These are phyloP conservation scores for Scheffersomyces titani DNA, from an alignment of 1,139 yeast genomes.

Conservation along the genomic window DNA sequence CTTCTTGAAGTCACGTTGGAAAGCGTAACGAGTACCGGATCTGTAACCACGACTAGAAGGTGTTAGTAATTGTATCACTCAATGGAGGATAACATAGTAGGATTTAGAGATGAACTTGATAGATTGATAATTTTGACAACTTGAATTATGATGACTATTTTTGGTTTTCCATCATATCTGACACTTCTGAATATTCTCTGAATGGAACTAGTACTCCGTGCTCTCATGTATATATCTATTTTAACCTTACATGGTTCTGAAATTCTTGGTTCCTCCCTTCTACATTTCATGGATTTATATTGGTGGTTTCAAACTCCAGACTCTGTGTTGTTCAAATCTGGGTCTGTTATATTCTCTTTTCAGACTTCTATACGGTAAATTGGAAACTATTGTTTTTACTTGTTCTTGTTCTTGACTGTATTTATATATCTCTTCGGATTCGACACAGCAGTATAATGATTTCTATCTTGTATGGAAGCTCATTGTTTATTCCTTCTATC, in stretches of 20 bases:
- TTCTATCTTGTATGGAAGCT: background rate
- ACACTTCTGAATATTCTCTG: background rate
- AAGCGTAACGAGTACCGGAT: conserved; percentile 99
- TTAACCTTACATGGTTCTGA: background rate
- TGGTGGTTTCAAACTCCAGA: background rate
- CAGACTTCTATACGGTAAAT: background rate
- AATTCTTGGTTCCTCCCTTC: background rate
- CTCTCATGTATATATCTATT: background rate
- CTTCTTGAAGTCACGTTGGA: conserved; percentile 99
- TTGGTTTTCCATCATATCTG: background rate
- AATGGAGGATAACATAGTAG: background rate
- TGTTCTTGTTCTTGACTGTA: too few species aligned
- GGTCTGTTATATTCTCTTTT: background rate
- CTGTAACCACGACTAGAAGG: conserved; percentile 93
- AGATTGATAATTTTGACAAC: too few species aligned
- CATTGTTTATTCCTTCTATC: background rate
- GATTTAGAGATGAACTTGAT: background rate
- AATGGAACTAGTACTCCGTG: background rate
- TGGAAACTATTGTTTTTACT: background rate
- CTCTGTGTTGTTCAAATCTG: background rate
- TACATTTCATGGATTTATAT: background rate
- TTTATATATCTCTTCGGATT: background rate
- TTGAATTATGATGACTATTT: background rate
- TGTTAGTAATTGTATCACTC: conserved; percentile 17
- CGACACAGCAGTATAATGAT: background rate